These are phyloP conservation scores for Chrysosporium queenslandicum DNA, from an alignment of 2,329 filamentous ascomycete species.

Conservation along the genomic window DNA sequence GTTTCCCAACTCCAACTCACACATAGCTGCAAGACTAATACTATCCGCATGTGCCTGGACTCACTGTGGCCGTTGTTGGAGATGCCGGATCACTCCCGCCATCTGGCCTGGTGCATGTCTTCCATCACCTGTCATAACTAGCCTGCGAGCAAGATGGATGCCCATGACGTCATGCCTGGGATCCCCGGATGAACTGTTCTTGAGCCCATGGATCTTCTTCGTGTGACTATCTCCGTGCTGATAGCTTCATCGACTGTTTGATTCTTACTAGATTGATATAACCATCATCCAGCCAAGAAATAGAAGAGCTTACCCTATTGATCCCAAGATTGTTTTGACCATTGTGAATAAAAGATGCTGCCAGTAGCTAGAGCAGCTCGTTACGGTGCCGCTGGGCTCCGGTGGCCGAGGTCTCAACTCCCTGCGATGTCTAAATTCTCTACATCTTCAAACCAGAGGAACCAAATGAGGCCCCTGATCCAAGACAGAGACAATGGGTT, in stretches of 20 bases:
- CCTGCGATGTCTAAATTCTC: neutral
- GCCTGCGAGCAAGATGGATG: too few species aligned
- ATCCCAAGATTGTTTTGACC: neutral
- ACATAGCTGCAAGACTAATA: too few species aligned
- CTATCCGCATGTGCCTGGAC: too few species aligned
- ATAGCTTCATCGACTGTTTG: neutral
- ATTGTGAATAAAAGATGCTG: neutral
- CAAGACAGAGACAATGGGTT: constrained; percentile 43
- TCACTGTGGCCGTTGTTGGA: too few species aligned
- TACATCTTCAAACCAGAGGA: constrained; percentile 9
- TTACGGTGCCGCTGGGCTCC: neutral
- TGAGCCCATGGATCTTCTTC: too few species aligned
- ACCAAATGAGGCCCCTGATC: constrained; percentile 31
- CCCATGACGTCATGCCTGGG: too few species aligned
- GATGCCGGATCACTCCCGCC: too few species aligned
- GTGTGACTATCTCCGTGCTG: neutral
- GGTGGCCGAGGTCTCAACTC: neutral
- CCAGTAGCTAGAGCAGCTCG: neutral
- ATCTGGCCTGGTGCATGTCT: too few species aligned
- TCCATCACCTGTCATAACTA: too few species aligned
- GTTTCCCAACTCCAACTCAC: too few species aligned
- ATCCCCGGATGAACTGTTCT: too few species aligned
- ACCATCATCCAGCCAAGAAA: neutral
- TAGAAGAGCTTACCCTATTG: neutral
- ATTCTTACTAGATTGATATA: neutral